Base-by-base conservation (phyloP, 129 eudicot genomes). In the Deinandra increscens region DNA sequence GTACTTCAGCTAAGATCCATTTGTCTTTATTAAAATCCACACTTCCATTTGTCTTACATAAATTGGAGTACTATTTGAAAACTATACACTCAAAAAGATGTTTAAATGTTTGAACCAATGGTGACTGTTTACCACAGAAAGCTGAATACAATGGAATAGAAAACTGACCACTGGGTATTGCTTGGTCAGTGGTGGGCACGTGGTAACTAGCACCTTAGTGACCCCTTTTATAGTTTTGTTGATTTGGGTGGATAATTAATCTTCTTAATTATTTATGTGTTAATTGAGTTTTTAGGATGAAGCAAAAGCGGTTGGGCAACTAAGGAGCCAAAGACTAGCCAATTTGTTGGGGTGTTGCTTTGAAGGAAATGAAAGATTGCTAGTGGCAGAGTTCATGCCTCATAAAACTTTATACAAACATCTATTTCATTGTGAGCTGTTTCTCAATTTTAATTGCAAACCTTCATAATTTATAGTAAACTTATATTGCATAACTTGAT, bases 301-400 rank as follows among this genome's bases (percentile, higher is more conserved):
- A 67, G 72, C 72, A 33, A 67, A 33, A 67, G 60, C 60, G 0
- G 72, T 67, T 49, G 60, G 46, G 9, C 72, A 6, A 48, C 31
- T 26, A 26, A 26, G 31, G 31, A 26, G 31, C 31, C 31, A 26
- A 26, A 26, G 31, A 26, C 31, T 67, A 26, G 72, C 39, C 2
- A 67, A 67, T 48, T 31, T 67, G 9, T 67, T 67, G 60, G 72
- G 72, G 26, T 67, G 60, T 18, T 67, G 72, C 44, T 26, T 3
- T 34, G 60, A 67, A 31, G 72, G 72, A 31, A 9, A 48, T 67
- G 72, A 67, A 51, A 48, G 72, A 34, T 67, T 48, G 45, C 46
- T 67, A n/a, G 72, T 67, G 17, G 72, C 60, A 48, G 72, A 67
- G 60, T 67, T 67, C 23, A 67, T 67, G 72, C 39, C 72, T n/a